Evolutionary conservation across 257 asterid genomes (phyloP).

Genomic region (Plectranthus barbatus): DNA sequence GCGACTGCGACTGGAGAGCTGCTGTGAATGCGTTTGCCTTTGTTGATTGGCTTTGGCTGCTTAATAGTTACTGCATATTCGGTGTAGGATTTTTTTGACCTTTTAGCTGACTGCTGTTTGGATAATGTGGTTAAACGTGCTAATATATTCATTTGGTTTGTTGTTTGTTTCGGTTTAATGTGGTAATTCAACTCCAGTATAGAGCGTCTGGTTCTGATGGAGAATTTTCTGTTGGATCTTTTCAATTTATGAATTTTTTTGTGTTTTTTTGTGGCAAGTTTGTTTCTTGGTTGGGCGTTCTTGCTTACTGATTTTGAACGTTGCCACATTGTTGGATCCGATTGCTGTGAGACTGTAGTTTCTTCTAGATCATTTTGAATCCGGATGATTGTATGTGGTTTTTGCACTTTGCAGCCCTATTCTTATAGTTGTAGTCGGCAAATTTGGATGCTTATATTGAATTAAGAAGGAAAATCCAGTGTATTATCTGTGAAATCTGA

Average conservation of each 20-base stretch:
- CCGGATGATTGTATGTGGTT: background rate
- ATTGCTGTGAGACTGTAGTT: background rate
- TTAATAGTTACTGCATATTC: background rate
- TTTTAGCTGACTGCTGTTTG: slow-evolving; percentile 14
- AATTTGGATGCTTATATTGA: background rate
- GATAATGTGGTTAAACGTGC: slow-evolving; percentile 10
- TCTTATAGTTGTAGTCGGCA: background rate
- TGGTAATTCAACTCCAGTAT: slow-evolving; percentile 9
- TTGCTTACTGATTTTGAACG: background rate
- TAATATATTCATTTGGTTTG: background rate
- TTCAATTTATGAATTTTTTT: background rate
- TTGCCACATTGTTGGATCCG: background rate
- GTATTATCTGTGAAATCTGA: background rate
- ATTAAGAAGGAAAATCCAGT: background rate
- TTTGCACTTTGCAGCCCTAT: background rate
- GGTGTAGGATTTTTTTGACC: slow-evolving; percentile 13
- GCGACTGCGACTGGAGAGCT: slow-evolving; percentile 2
- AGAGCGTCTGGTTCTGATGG: background rate
- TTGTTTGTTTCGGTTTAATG: slow-evolving; percentile 10
- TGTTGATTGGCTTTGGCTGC: slow-evolving; percentile 13
- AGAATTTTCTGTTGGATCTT: slow-evolving; percentile 8
- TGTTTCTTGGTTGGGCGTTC: background rate
- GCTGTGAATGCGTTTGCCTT: slow-evolving; percentile 4
- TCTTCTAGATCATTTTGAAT: background rate
- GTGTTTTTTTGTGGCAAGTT: background rate